Percentiles rank a stretch among this genome's conserved stretches.
phyloP scores from a whole-genome alignment of 163 green algal species.

The Prototheca wickerhamii region DNA sequence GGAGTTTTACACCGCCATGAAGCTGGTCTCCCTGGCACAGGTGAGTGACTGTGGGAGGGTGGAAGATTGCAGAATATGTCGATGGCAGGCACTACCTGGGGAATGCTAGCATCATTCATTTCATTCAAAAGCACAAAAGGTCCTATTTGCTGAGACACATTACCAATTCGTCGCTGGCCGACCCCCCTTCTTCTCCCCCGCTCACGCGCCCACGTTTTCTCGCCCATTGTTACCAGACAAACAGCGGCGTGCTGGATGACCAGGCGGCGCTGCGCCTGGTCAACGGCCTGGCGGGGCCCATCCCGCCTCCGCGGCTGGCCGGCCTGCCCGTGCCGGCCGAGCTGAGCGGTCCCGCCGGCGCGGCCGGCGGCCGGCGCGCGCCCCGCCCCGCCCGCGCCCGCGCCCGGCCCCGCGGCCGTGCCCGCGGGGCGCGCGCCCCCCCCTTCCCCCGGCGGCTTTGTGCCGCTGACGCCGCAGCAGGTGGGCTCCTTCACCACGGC shows the following conservation, averaged over 20 bases:
- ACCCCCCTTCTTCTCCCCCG: no score
- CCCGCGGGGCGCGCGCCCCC: not conserved
- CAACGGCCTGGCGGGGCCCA: constrained; percentile 52
- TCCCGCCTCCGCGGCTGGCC: constrained; percentile 55
- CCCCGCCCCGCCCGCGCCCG: not conserved
- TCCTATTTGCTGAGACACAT: no score
- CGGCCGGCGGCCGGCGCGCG: not conserved
- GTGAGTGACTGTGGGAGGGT: no score
- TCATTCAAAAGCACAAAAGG: no score
- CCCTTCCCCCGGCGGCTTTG: constrained; percentile 19
- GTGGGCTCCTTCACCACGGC: constrained; percentile 42
- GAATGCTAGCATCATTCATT: no score
- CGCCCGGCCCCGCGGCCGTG: not conserved
- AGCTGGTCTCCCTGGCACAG: constrained; percentile 75
- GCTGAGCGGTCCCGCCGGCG: not conserved
- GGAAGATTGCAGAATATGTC: no score
- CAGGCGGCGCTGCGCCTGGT: constrained; percentile 52
- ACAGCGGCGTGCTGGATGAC: constrained; percentile 42
- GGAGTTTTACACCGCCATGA: constrained; percentile 69
- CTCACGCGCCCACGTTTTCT: no score
- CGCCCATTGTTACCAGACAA: constrained; percentile 26
- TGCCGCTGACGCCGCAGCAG: constrained; percentile 32
- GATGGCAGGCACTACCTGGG: no score
- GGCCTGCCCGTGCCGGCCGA: constrained; percentile 37
- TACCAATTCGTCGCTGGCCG: no score